Evolutionary conservation across 176 grass and related monocot genomes (phyloP).

Genomic region (Rhynchospora tenuis): DNA sequence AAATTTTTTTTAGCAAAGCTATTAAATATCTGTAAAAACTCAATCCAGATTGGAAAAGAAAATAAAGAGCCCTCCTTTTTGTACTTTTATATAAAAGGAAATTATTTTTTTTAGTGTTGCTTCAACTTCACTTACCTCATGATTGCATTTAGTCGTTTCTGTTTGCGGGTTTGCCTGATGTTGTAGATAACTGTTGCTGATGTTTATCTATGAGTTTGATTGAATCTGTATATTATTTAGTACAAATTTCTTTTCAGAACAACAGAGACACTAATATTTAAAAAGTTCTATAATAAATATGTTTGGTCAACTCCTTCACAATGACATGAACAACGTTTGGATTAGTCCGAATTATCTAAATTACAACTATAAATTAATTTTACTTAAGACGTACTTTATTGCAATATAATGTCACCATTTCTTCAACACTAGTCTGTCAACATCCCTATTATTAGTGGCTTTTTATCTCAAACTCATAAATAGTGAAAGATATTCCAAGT

Average conservation of each 20-base stretch:
- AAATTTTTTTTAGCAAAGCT: not conserved
- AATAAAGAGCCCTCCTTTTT: not conserved
- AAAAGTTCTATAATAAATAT: not conserved
- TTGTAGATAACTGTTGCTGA: constrained; percentile 4
- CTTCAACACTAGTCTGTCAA: not conserved
- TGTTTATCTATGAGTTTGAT: constrained; percentile 7
- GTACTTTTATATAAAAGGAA: not conserved
- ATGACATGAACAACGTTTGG: not conserved
- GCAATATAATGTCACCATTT: not conserved
- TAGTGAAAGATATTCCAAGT: not conserved
- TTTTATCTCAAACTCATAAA: not conserved
- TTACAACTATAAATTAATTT: not conserved
- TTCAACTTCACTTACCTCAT: constrained; percentile 6
- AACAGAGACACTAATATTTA: not conserved
- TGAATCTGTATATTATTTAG: constrained; percentile 1
- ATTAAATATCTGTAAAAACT: not conserved
- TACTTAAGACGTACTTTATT: not conserved
- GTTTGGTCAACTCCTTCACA: constrained; percentile 12
- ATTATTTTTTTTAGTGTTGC: constrained; percentile 7
- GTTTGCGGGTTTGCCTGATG: not conserved
- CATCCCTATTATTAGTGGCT: not conserved
- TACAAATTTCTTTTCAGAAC: constrained; percentile 10
- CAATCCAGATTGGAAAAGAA: constrained; percentile 14
- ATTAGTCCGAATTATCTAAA: not conserved
- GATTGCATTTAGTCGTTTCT: not conserved